These are phyloP conservation scores for Verticillium nonalfalfae DNA, from an alignment of 2,329 filamentous ascomycete genomes.

Conservation along the genomic window DNA sequence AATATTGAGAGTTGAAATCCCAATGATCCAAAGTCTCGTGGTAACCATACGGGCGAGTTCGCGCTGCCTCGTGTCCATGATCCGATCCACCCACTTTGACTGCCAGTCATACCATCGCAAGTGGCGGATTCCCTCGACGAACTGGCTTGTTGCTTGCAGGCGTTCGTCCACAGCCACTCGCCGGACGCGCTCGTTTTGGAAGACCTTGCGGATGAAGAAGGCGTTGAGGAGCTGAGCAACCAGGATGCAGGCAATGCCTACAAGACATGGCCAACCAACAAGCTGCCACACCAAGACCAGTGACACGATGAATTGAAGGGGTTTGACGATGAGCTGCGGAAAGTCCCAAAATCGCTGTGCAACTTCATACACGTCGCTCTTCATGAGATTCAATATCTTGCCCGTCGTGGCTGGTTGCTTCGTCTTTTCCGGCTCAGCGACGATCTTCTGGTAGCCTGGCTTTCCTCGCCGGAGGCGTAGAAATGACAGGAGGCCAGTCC, in stretches of 20 bases:
- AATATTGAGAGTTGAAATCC: conserved; percentile 63
- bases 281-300: conserved; percentile 69
- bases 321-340: conserved; percentile 66
- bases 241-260: conserved; percentile 65
- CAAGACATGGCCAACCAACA: conserved; percentile 71
- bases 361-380: conserved; percentile 75
- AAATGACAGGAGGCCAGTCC: conserved; percentile 2
- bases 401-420: conserved; percentile 71
- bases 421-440: conserved; percentile 23
- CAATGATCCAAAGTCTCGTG: conserved; percentile 54
- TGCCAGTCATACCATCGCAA: conserved; percentile 81
- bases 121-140: conserved; percentile 79
- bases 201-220: conserved; percentile 56
- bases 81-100: conserved; percentile 62
- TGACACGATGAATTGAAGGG: conserved; percentile 69
- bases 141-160: conserved; percentile 75
- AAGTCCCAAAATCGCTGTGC: conserved; percentile 87
- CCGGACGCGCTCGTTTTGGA: conserved; percentile 65
- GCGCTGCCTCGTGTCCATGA: conserved; percentile 60
- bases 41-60: conserved; percentile 62
- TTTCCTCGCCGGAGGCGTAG: not conserved
- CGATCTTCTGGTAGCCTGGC: conserved; percentile 10
- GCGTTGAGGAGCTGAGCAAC: conserved; percentile 65
- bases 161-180: conserved; percentile 69
- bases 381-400: conserved; percentile 84